A percentile compares a stretch with the other conserved stretches of the same genome.
These are phyloP conservation scores for Annona cherimola DNA, from an alignment of 164 flowering plant species.

Conservation along the genomic window DNA sequence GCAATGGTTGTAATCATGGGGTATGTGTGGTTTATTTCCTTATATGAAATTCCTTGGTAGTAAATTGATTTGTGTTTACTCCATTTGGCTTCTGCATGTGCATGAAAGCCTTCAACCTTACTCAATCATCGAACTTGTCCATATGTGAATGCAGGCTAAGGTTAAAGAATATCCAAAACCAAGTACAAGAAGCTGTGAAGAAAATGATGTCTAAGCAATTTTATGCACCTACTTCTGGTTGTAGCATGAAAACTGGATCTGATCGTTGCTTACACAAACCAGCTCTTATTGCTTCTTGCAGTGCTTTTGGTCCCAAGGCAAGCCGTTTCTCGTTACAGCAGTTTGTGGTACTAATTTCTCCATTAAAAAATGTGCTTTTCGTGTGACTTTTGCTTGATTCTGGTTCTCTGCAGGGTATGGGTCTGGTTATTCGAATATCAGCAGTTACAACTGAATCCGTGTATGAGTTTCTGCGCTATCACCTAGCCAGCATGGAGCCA, in stretches of 20 bases:
- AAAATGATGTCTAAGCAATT: slow-evolving; percentile 69
- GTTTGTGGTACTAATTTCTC: neutral
- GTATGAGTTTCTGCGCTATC: slow-evolving; percentile 53
- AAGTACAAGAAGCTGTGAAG: slow-evolving; percentile 71
- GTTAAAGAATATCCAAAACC: slow-evolving; percentile 51
- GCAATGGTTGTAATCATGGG: slow-evolving; percentile 88
- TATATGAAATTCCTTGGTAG: neutral
- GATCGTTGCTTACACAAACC: slow-evolving; percentile 35
- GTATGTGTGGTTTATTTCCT: slow-evolving; percentile 29
- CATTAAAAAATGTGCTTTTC: neutral
- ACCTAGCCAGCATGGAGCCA: slow-evolving; percentile 60
- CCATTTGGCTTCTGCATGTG: too few relatives aligned
- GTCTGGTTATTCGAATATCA: slow-evolving; percentile 65
- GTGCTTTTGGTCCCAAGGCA: slow-evolving; percentile 89
- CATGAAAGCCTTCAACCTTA: too few relatives aligned
- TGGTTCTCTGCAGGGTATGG: slow-evolving; percentile 47
- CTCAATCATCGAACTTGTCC: neutral
- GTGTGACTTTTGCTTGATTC: neutral
- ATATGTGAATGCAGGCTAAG: slow-evolving; percentile 49
- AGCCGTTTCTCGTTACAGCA: slow-evolving; percentile 1
- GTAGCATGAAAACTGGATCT: slow-evolving; percentile 14
- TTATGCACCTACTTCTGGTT: slow-evolving; percentile 29
- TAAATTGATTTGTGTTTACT: neutral
- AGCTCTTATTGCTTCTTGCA: slow-evolving; percentile 66
- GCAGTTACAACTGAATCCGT: slow-evolving; percentile 77